Evolutionary conservation across 495 filamentous ascomycete species (phyloP), one percentile per base, ranked within the genome.

Genomic region (Ramalina intermedia): DNA sequence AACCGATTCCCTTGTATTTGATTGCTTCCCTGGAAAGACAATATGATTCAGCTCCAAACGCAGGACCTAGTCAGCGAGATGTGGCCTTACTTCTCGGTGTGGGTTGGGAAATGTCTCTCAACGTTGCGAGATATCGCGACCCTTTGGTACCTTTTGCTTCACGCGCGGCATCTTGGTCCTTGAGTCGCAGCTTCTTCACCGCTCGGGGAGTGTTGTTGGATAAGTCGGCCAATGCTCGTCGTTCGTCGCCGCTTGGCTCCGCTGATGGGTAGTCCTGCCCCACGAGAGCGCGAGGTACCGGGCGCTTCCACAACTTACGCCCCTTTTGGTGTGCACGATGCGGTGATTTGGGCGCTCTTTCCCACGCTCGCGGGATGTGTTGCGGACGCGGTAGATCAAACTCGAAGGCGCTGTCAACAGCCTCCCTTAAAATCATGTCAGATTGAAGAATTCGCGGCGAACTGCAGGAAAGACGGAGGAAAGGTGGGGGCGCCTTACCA

Each of bases 311-410:
- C 41, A 76, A 54, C 43, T 74, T 75, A 29, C 66, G 67, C 5
- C 69, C 62, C 43, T 66, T 67, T 23, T 64, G 57, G 18, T 63
- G 68, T 23, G 61, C 51, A 41, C 61, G 55, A 45, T 69, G 72
- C 49, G 68, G 72, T 52, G 60, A 80, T 61, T 66, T 74, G 57
- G 71, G 77, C 67, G 61, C 74, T 66, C 62, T 68, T 65, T 65
- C 79, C 74, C 62, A 69, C 63, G 66, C 61, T 63, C 57, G 76
- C 50, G 60, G 71, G 37, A 49, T 59, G 40, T 43, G 53, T 65
- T 67, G 50, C 64, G 62, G 23, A 65, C 63, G 11, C 63, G 67
- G 46, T 66, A 69, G 27, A 59, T 63, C 55, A 69, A 69, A 55
- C 13, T 13, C 42, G 41, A 52, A 42, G 6, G 29, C 21, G 7